phyloP scores from a whole-genome alignment of 108 stramenopile species.

The Cylindrotheca closterium region DNA sequence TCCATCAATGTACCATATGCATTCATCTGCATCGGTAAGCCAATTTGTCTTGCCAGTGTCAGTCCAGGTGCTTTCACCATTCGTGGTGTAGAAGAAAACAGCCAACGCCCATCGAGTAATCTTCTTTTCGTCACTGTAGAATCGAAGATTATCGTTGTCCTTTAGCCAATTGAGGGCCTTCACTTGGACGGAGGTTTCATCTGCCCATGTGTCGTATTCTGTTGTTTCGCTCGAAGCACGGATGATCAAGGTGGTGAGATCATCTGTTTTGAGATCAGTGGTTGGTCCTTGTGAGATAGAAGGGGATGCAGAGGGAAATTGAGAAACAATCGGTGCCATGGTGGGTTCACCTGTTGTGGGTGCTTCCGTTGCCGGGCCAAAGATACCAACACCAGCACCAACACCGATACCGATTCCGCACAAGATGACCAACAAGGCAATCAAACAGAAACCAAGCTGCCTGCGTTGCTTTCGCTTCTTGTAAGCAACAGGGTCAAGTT shows the following conservation, averaged over 20 bases:
- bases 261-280: conserved; percentile 7
- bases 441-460: conserved; percentile 20
- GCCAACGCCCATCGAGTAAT: conserved; percentile 33
- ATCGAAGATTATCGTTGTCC: conserved; percentile 18
- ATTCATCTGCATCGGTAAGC: conserved; percentile 40
- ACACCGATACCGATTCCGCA: conserved; percentile 33
- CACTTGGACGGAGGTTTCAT: conserved; percentile 17
- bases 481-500: too few relatives aligned
- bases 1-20: conserved; percentile 29
- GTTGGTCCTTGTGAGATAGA: too few relatives aligned
- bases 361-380: conserved; percentile 5
- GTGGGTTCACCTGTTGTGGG: conserved; percentile 3
- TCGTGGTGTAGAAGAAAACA: conserved; percentile 38
- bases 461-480: conserved; percentile 23
- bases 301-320: too few relatives aligned
- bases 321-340: too few relatives aligned
- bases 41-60: conserved; percentile 34
- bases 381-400: conserved; percentile 30
- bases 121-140: conserved; percentile 27
- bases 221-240: conserved; percentile 14
- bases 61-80: conserved; percentile 35
- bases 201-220: conserved; percentile 22
- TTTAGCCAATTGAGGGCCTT: conserved; percentile 23
- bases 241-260: conserved; percentile 7
- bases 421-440: conserved; percentile 19